These are phyloP conservation scores for Pisolithus orientalis DNA, from an alignment of 768 basidiomycete species.

Conservation along the genomic window DNA sequence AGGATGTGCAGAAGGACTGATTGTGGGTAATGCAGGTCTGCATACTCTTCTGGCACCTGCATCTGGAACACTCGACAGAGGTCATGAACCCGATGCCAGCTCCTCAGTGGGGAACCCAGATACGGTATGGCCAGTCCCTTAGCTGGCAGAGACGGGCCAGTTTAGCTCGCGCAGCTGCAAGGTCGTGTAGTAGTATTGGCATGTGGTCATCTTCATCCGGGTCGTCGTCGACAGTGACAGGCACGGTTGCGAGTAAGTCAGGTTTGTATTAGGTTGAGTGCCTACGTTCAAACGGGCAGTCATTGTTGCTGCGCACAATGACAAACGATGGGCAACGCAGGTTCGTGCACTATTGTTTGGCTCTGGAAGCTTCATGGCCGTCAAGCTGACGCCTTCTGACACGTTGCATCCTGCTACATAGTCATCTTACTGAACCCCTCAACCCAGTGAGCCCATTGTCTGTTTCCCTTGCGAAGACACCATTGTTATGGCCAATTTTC, in stretches of 20 bases:
- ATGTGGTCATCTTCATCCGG: constrained; percentile 60
- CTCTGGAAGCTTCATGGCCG: too few relatives aligned
- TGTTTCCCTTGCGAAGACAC: too few relatives aligned
- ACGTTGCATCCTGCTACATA: too few relatives aligned
- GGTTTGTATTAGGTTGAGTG: too few relatives aligned
- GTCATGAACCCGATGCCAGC: background rate
- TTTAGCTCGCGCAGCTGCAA: constrained; percentile 39
- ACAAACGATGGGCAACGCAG: too few relatives aligned
- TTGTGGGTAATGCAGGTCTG: constrained; percentile 45
- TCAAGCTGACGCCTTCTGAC: too few relatives aligned
- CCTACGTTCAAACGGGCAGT: too few relatives aligned
- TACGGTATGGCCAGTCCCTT: background rate
- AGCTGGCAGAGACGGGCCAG: constrained; percentile 20
- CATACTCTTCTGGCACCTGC: constrained; percentile 26
- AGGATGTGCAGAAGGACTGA: background rate
- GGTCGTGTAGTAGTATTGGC: constrained; percentile 70
- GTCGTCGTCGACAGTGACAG: constrained; percentile 16
- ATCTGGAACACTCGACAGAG: background rate
- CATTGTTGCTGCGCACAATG: too few relatives aligned
- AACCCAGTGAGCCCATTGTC: too few relatives aligned
- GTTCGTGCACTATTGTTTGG: too few relatives aligned
- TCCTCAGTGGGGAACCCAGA: background rate
- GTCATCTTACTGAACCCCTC: too few relatives aligned
- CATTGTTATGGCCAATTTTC: background rate
- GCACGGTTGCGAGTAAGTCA: constrained; percentile 27